A percentile compares a stretch with the other conserved stretches of the same genome.
Conservation (phyloP, 1,139 yeast species). For the Suzukiozyma palmioleophila region DNA sequence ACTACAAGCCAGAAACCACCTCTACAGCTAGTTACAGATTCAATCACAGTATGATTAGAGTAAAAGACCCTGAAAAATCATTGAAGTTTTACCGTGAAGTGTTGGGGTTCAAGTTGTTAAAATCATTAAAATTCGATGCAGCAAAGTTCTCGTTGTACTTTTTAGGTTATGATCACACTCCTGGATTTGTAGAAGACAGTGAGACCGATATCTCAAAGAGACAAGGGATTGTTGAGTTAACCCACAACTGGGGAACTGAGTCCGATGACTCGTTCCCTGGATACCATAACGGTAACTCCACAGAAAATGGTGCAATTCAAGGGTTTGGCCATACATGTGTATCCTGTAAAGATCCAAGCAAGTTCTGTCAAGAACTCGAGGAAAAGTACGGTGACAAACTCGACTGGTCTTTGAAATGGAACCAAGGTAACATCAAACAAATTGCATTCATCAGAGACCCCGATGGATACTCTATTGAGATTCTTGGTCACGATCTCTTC, state of each 20-base stretch:
- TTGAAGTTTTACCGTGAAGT: constrained; percentile 71
- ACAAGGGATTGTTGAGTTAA: constrained; percentile 78
- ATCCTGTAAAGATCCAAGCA: constrained; percentile 60
- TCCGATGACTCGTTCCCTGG: constrained; percentile 59
- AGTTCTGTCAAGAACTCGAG: constrained; percentile 51
- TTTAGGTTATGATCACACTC: constrained; percentile 59
- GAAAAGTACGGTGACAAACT: constrained; percentile 28
- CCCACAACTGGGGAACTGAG: constrained; percentile 96
- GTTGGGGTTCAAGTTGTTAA: constrained; percentile 73
- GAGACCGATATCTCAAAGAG: constrained; percentile 31
- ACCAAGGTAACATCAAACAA: constrained; percentile 54
- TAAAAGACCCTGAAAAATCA: constrained; percentile 76
- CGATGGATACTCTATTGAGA: constrained; percentile 85
- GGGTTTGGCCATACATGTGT: constrained; percentile 89
- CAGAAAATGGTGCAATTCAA: constrained; percentile 53
- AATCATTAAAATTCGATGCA: constrained; percentile 49
- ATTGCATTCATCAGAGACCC: constrained; percentile 82
- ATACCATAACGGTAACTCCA: constrained; percentile 78
- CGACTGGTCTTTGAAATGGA: constrained; percentile 45
- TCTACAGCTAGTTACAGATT: constrained; percentile 49
- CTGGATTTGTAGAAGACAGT: constrained; percentile 33
- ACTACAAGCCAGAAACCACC: constrained; percentile 35
- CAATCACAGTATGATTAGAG: constrained; percentile 92
- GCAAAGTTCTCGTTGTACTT: constrained; percentile 87
- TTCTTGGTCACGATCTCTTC: constrained; percentile 34